phyloP scores from a whole-genome alignment of 2,329 filamentous ascomycete genomes.

The Dryadomyces sulphureus region DNA sequence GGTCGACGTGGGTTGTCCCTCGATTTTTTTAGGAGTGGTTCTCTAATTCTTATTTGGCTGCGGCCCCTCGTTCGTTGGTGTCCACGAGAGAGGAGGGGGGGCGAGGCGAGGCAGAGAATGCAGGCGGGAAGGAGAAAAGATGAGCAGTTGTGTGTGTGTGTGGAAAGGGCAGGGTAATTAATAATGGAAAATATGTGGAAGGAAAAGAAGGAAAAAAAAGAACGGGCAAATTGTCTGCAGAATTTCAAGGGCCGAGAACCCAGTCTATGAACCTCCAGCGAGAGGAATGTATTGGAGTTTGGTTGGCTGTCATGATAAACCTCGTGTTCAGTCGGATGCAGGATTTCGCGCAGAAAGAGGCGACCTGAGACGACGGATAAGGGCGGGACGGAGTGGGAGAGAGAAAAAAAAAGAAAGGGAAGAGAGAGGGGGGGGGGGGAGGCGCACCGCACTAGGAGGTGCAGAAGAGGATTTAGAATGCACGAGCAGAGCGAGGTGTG shows the following conservation, averaged over 20 bases:
- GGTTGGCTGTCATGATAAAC: slow-evolving; percentile 32
- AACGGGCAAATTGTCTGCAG: background rate
- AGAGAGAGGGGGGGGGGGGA: background rate
- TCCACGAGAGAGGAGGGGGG: too few relatives aligned
- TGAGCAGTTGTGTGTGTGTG: background rate
- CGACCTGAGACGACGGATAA: slow-evolving; percentile 1
- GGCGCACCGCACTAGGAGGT: slow-evolving; percentile 2
- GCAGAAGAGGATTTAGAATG: slow-evolving; percentile 1
- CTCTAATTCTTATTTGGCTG: background rate
- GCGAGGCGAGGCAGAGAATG: background rate
- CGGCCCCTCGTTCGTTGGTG: slow-evolving; percentile 2
- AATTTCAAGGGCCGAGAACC: slow-evolving; percentile 26
- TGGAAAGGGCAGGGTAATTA: background rate
- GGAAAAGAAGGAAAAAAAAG: background rate
- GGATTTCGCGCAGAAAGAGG: slow-evolving; percentile 11
- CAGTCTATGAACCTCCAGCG: slow-evolving; percentile 29
- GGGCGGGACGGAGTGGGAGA: background rate
- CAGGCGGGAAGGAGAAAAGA: background rate
- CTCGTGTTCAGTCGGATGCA: slow-evolving; percentile 16
- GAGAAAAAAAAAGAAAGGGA: background rate
- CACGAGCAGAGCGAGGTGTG: background rate
- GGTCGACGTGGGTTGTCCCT: slow-evolving; percentile 4
- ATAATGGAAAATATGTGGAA: background rate
- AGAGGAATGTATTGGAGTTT: slow-evolving; percentile 25
- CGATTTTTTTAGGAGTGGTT: background rate